Evolutionary conservation across 2,329 filamentous ascomycete genomes (phyloP), one percentile per base, ranked within the genome.

Genomic region (Knoxdaviesia proteae): DNA sequence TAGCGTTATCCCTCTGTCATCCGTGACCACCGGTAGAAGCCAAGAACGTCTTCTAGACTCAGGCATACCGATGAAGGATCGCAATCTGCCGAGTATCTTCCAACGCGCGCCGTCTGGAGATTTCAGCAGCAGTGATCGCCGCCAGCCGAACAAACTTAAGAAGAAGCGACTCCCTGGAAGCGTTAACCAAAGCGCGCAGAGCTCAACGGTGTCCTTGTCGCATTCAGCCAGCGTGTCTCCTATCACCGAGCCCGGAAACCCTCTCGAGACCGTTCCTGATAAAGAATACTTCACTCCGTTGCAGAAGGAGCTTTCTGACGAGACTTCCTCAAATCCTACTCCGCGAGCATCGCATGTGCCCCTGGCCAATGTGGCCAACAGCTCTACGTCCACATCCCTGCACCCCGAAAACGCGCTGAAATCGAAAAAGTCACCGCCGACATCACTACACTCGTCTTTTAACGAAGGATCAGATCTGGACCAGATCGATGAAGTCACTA

Each of bases 61-160:
- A 20, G 20, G 20, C 20, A 20, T 74, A 0, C 74, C 77, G 6
- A 64, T 63, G 5, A 77, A 70, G 47, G 80, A 86, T 44, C 71
- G 77, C 32, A 77, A 73, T 46, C 58, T 92, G 44, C 68, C 80
- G 42, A 73, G 64, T 51, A 62, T 92, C 35, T 80, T 92, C 53
- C 71, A 80, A 52, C 71, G 78, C 48, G 78, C 80, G 3, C 74
- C 79, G 1, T 68, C 69, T 0, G 67, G 62, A 31, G 71, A 74
- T 37, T 20, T 20, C 2, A 45, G 45, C 34, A 58, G 61, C 29
- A 68, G 64, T 11, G 77, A 77, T 47, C 77, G 71, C 51, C 73
- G 82, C 39, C 80, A 79, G 54, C 84, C 86, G 0, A 94, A 94
- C 53, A 94, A 94, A 59, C 64, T 98, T 42, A 81, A 80, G 58